A percentile compares a stretch with the other conserved stretches of the same genome.
Conservation (phyloP, 768 basidiomycete species). For the Termitomyces sp. region DNA sequence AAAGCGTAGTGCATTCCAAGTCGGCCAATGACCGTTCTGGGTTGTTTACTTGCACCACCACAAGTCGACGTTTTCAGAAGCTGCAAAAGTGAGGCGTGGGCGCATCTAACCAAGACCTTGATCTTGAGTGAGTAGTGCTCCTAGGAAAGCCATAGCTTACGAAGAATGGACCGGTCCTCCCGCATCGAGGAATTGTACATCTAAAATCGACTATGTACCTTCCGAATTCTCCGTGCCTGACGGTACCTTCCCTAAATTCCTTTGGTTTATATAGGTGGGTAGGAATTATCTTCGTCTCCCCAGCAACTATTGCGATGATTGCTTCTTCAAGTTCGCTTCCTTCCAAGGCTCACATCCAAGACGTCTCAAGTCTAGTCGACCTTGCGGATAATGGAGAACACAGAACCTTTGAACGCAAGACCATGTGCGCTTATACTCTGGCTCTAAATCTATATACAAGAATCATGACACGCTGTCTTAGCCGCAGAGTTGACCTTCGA, state of each 20-base stretch:
- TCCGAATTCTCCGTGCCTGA: not conserved
- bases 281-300: not conserved
- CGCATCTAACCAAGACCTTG: conserved; percentile 7
- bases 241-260: not conserved
- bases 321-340: conserved; percentile 3
- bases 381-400: conserved; percentile 2
- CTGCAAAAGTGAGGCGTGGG: not conserved
- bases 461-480: conserved; percentile 4
- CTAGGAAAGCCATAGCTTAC: not conserved
- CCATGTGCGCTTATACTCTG: conserved; percentile 9
- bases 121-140: not conserved
- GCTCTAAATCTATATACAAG: not conserved
- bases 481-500: conserved; percentile 27
- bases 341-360: not conserved
- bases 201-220: not conserved
- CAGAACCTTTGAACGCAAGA: conserved; percentile 12
- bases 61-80: not conserved
- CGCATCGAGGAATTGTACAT: conserved; percentile 4
- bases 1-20: not conserved
- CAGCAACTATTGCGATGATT: conserved; percentile 7
- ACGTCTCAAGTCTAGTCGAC: not conserved
- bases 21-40: not conserved
- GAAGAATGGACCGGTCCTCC: not conserved
- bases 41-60: not conserved
- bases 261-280: conserved; percentile 7